Percentiles rank a stretch among this genome's conserved stretches.
These are phyloP conservation scores for Pseudomassariella vexata DNA, from an alignment of 2,329 filamentous ascomycete genomes.

Conservation along the genomic window DNA sequence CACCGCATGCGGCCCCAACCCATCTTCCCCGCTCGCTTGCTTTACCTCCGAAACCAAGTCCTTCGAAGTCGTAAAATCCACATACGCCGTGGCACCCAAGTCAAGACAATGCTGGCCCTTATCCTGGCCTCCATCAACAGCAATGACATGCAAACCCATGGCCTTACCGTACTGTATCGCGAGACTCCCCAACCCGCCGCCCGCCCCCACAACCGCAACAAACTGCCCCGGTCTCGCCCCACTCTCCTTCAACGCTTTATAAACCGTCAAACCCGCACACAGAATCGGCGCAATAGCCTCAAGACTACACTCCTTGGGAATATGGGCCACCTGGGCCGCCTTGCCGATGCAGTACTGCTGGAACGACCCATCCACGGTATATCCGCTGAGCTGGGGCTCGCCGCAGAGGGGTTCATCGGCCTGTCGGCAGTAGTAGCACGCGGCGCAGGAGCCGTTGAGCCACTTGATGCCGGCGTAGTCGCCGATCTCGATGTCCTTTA, in stretches of 20 bases:
- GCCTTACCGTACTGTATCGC: slow-evolving; percentile 85
- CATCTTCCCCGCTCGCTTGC: slow-evolving; percentile 70
- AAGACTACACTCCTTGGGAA: slow-evolving; percentile 70
- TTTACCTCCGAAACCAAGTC: slow-evolving; percentile 82
- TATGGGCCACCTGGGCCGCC: slow-evolving; percentile 77
- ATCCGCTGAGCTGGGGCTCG: slow-evolving; percentile 74
- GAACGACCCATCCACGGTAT: slow-evolving; percentile 89
- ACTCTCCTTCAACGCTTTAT: slow-evolving; percentile 84
- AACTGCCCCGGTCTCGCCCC: slow-evolving; percentile 66
- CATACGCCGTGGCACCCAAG: slow-evolving; percentile 66
- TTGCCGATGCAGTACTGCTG: slow-evolving; percentile 89
- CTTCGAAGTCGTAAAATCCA: slow-evolving; percentile 73
- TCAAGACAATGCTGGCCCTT: slow-evolving; percentile 65
- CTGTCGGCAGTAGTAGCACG: slow-evolving; percentile 77
- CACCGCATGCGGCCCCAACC: slow-evolving; percentile 80
- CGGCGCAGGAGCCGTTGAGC: slow-evolving; percentile 82
- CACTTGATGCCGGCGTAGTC: slow-evolving; percentile 88
- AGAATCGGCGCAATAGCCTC: slow-evolving; percentile 75
- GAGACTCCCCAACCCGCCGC: slow-evolving; percentile 70
- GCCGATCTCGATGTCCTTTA: slow-evolving; percentile 72
- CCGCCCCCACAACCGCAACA: slow-evolving; percentile 80
- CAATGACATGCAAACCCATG: slow-evolving; percentile 77
- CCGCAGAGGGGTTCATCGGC: slow-evolving; percentile 78
- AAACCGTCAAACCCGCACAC: slow-evolving; percentile 82
- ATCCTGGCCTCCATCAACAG: slow-evolving; percentile 77